Percentiles rank a stretch among this genome's conserved stretches.
These are phyloP conservation scores for Trametes polyzona DNA, from an alignment of 1,284 basidiomycete species.

Conservation along the genomic window DNA sequence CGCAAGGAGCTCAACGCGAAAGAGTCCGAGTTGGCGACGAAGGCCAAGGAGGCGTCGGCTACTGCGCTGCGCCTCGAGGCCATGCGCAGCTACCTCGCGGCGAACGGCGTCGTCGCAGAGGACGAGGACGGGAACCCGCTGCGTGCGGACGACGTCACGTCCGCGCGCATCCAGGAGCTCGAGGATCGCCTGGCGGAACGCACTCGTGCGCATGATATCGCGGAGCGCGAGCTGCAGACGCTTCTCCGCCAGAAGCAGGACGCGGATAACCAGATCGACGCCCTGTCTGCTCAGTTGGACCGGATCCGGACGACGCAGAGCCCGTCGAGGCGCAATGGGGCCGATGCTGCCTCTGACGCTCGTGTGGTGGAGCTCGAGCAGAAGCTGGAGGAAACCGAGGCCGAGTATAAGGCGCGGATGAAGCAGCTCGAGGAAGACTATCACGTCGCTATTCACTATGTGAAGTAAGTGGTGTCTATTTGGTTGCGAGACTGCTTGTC, in stretches of 20 bases:
- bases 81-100: conserved; percentile 86
- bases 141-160: conserved; percentile 49
- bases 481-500: conserved; percentile 21
- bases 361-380: conserved; percentile 71
- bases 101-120: conserved; percentile 82
- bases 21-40: conserved; percentile 73
- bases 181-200: conserved; percentile 78
- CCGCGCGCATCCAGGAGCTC: conserved; percentile 65
- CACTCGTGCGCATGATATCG: conserved; percentile 71
- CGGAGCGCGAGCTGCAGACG: conserved; percentile 72
- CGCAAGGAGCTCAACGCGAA: conserved; percentile 71
- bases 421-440: conserved; percentile 95
- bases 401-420: conserved; percentile 73
- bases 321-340: conserved; percentile 39
- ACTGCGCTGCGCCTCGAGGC: conserved; percentile 78
- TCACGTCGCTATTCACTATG: conserved; percentile 89
- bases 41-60: conserved; percentile 72
- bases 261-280: conserved; percentile 68
- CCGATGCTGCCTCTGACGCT: conserved; percentile 46
- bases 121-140: conserved; percentile 62
- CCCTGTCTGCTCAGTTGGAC: conserved; percentile 70
- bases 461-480: conserved; percentile 66
- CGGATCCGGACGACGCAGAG: conserved; percentile 58
- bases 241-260: conserved; percentile 70
- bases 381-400: conserved; percentile 81